phyloP scores from a whole-genome alignment of 495 filamentous ascomycete species.

The Halenospora varia region DNA sequence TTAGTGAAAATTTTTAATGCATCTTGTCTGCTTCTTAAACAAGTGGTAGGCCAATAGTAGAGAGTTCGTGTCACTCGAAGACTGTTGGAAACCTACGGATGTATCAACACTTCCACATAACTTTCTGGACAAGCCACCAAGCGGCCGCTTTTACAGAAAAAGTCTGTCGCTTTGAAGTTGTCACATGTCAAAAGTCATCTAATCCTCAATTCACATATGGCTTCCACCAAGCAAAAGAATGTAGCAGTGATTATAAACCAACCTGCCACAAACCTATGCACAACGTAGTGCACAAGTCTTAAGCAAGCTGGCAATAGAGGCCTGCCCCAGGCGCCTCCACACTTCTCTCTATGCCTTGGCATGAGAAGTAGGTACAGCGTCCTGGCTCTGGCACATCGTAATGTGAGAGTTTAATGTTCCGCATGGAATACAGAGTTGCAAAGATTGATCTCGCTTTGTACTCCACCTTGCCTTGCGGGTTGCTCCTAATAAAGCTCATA shows the following conservation, averaged over 20 bases:
- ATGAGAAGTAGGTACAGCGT: conserved; percentile 10
- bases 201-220: too few species aligned
- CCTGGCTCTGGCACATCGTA: conserved; percentile 1
- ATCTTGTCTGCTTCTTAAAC: too few species aligned
- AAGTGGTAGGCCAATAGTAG: too few species aligned
- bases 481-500: not conserved
- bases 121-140: too few species aligned
- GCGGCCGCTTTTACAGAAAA: too few species aligned
- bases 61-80: too few species aligned
- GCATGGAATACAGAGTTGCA: conserved; percentile 64
- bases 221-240: not conserved
- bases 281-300: not conserved
- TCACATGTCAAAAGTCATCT: too few species aligned
- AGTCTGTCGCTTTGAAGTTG: too few species aligned
- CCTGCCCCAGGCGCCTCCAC: conserved; percentile 5
- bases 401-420: conserved; percentile 40
- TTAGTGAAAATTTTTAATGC: too few species aligned
- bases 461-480: conserved; percentile 55
- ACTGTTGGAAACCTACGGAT: too few species aligned
- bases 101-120: too few species aligned
- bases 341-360: not conserved
- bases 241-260: not conserved
- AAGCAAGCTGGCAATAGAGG: conserved; percentile 1
- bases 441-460: conserved; percentile 62
- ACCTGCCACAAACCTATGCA: not conserved